A percentile compares a stretch with the other conserved stretches of the same genome.
phyloP scores from a whole-genome alignment of 2,329 filamentous ascomycete species.

The Keithomyces neogunnii region DNA sequence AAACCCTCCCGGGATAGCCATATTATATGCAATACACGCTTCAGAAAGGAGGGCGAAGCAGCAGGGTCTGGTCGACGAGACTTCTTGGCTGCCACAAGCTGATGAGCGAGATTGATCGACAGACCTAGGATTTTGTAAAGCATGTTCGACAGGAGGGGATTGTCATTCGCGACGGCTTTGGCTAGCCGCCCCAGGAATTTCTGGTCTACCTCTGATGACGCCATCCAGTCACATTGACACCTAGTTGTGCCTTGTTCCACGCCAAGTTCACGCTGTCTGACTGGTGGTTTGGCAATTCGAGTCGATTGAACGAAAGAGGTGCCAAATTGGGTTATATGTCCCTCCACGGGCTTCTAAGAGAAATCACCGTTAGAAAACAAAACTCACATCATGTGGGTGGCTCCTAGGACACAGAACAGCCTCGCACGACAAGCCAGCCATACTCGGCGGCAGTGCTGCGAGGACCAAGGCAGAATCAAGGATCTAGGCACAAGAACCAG shows the following conservation, averaged over 20 bases:
- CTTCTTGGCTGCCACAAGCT: slow-evolving; percentile 75
- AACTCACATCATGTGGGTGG: not conserved
- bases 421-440: not conserved
- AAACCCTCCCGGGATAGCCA: slow-evolving; percentile 93
- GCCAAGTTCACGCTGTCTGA: not conserved
- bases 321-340: not conserved
- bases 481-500: not conserved
- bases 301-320: not conserved
- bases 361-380: not conserved
- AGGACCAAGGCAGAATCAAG: not conserved
- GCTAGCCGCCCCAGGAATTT: slow-evolving; percentile 92
- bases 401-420: not conserved
- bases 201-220: slow-evolving; percentile 93
- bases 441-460: not conserved
- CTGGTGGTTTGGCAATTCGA: not conserved
- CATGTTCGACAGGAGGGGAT: slow-evolving; percentile 70
- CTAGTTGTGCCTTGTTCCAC: slow-evolving; percentile 1
- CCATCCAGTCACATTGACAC: slow-evolving; percentile 50
- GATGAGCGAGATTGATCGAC: slow-evolving; percentile 77
- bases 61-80: slow-evolving; percentile 73
- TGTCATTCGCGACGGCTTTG: slow-evolving; percentile 66
- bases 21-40: slow-evolving; percentile 80
- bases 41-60: slow-evolving; percentile 69
- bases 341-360: not conserved
- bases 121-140: slow-evolving; percentile 88